These are phyloP conservation scores for Mycena haematopus DNA, from an alignment of 768 basidiomycete genomes.

Conservation along the genomic window DNA sequence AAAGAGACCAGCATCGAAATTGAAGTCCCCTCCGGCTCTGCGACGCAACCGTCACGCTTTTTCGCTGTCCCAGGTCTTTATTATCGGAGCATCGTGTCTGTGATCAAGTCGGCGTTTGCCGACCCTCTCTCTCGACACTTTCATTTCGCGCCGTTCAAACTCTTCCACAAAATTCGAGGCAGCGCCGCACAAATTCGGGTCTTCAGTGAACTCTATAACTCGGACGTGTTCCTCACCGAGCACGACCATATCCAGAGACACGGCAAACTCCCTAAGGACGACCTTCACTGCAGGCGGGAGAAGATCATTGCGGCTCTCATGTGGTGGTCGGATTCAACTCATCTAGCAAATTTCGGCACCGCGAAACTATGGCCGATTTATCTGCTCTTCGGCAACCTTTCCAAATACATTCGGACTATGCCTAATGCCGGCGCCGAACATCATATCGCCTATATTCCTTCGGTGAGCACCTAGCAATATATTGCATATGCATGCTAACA, in stretches of 20 bases:
- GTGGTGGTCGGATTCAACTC: constrained; percentile 41
- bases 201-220: constrained; percentile 32
- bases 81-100: constrained; percentile 32
- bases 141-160: constrained; percentile 35
- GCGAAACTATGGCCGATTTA: constrained; percentile 45
- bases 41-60: constrained; percentile 25
- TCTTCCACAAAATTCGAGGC: constrained; percentile 29
- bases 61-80: constrained; percentile 37
- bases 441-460: constrained; percentile 44
- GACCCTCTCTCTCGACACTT: constrained; percentile 30
- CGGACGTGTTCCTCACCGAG: constrained; percentile 28
- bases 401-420: constrained; percentile 40
- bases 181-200: constrained; percentile 7
- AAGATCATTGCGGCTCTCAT: constrained; percentile 35
- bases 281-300: constrained; percentile 30
- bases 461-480: constrained; percentile 34
- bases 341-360: constrained; percentile 39
- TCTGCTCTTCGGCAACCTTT: constrained; percentile 41
- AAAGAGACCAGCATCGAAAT: constrained; percentile 34
- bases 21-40: constrained; percentile 32
- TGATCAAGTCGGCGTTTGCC: constrained; percentile 34
- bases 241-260: constrained; percentile 29
- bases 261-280: constrained; percentile 28
- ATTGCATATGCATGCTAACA: no score
- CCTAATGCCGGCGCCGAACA: constrained; percentile 31